Percentiles rank a stretch among this genome's conserved stretches.
phyloP scores from a whole-genome alignment of 441 rosid species.

The Sinapis alba region DNA sequence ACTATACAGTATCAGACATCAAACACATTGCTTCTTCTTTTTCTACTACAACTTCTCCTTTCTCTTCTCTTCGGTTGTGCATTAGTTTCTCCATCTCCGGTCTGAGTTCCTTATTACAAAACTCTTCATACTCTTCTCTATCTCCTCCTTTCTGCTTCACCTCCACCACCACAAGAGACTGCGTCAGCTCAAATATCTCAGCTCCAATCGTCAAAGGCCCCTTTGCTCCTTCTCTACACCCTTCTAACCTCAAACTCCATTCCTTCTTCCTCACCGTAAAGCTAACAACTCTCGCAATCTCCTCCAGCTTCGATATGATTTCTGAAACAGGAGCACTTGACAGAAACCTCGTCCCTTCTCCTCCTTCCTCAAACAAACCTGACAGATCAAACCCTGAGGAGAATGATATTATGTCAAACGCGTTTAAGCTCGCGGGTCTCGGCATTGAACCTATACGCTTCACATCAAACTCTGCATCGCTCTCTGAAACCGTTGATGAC shows the following conservation, averaged over 20 bases:
- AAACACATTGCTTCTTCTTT: neutral
- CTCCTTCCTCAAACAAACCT: neutral
- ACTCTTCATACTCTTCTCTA: neutral
- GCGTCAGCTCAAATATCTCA: slow-evolving; percentile 2
- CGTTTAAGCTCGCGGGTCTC: neutral
- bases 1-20: neutral
- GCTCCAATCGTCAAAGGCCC: neutral
- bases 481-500: neutral
- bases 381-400: neutral
- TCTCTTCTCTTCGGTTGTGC: neutral
- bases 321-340: neutral
- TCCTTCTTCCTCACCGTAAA: slow-evolving; percentile 1
- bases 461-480: neutral
- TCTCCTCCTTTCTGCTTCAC: neutral
- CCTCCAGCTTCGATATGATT: neutral
- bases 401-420: neutral
- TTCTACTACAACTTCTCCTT: too few species aligned
- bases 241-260: slow-evolving; percentile 1
- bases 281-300: neutral
- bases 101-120: neutral
- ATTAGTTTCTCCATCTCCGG: neutral
- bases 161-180: neutral
- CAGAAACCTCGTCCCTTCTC: neutral
- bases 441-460: neutral
- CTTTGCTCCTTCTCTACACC: neutral